Percentiles rank a stretch among this genome's conserved stretches.
Evolutionary conservation across 2,329 filamentous ascomycete genomes (phyloP).

Genomic region (Tricladium varicosporioides): DNA sequence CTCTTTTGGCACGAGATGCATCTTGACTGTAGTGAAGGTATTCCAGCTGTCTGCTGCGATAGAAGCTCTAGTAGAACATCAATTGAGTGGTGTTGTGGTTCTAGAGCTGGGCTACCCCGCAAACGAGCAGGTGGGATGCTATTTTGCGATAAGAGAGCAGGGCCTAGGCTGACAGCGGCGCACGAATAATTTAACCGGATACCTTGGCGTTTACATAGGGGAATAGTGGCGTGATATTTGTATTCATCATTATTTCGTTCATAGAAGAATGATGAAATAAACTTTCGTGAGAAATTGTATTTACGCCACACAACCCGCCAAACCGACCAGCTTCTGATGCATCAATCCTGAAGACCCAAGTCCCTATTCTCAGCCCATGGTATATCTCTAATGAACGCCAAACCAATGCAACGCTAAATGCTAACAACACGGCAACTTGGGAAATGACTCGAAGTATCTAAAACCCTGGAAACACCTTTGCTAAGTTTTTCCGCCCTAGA

Average conservation of each 20-base stretch:
- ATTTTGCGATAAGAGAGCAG: too few relatives aligned
- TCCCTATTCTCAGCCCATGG: not conserved
- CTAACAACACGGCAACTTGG: not conserved
- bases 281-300: too few relatives aligned
- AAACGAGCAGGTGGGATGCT: too few relatives aligned
- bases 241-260: too few relatives aligned
- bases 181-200: too few relatives aligned
- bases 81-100: constrained; percentile 4
- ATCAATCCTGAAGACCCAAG: too few relatives aligned
- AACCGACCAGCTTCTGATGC: too few relatives aligned
- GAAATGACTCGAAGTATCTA: constrained; percentile 7
- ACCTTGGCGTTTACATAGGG: too few relatives aligned
- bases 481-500: constrained; percentile 24
- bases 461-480: constrained; percentile 30
- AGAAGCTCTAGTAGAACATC: not conserved
- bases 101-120: not conserved
- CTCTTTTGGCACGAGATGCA: constrained; percentile 51
- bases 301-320: too few relatives aligned
- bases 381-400: not conserved
- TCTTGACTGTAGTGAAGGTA: constrained; percentile 23
- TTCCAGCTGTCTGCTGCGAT: not conserved
- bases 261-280: too few relatives aligned
- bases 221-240: too few relatives aligned
- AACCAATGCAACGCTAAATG: constrained; percentile 19
- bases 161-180: too few relatives aligned